These are phyloP conservation scores for Neurospora discreta DNA, from an alignment of 495 filamentous ascomycete genomes.

Conservation along the genomic window DNA sequence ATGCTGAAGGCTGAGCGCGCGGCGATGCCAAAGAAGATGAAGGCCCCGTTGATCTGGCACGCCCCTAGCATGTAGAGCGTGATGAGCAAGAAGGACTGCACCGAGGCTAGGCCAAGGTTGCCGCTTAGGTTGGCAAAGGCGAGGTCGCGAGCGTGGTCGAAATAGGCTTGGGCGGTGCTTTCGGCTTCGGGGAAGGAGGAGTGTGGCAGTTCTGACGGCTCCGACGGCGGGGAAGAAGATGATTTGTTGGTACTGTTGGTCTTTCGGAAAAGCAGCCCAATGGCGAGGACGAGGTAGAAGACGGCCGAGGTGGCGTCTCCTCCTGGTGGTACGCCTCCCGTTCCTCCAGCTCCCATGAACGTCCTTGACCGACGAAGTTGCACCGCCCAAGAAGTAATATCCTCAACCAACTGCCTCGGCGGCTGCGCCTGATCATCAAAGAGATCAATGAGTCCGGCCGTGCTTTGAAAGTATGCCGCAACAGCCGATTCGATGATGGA, in stretches of 20 bases:
- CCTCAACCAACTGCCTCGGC: conserved; percentile 7
- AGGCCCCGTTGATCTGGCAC: conserved; percentile 51
- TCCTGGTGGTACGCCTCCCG: conserved; percentile 5
- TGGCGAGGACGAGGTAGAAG: conserved; percentile 49
- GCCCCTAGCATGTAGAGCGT: conserved; percentile 51
- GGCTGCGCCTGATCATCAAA: conserved; percentile 21
- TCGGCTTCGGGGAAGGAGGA: conserved; percentile 23
- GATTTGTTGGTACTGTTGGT: not conserved
- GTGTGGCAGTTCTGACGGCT: not conserved
- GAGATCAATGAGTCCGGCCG: conserved; percentile 29
- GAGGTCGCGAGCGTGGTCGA: conserved; percentile 44
- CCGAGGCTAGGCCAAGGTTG: conserved; percentile 42
- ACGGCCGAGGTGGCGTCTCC: conserved; percentile 39
- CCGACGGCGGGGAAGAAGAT: not conserved
- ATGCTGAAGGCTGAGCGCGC: conserved; percentile 48
- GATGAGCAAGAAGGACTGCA: conserved; percentile 47
- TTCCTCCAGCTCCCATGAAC: not conserved
- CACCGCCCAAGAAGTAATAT: conserved; percentile 21
- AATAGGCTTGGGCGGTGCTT: conserved; percentile 38
- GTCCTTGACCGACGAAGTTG: not conserved
- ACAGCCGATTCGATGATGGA: conserved; percentile 13
- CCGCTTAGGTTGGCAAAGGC: conserved; percentile 45
- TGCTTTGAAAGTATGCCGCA: conserved; percentile 25
- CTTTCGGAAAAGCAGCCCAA: conserved; percentile 40
- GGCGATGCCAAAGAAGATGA: conserved; percentile 48